Conservation (phyloP, 805 yeast species). For the Metschnikowia santaceciliae region DNA sequence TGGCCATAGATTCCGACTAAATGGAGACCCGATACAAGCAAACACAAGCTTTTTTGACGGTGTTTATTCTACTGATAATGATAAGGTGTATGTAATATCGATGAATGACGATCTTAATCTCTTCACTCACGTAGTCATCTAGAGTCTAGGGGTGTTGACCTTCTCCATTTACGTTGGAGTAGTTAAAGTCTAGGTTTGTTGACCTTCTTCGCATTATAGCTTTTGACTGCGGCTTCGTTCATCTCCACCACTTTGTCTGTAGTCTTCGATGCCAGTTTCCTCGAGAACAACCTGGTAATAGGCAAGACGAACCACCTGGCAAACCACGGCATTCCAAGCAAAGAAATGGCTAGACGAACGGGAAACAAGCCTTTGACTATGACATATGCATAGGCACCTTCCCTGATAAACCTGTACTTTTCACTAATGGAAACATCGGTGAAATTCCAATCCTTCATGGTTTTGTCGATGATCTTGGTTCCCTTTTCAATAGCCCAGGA, state of each 20-base stretch:
- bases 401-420: conserved; percentile 52
- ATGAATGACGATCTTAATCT: conserved; percentile 2
- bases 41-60: not conserved
- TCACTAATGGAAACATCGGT: conserved; percentile 40
- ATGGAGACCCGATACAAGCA: not conserved
- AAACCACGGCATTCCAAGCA: conserved; percentile 55
- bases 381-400: conserved; percentile 75
- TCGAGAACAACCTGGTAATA: conserved; percentile 21
- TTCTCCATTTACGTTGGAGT: conserved; percentile 15
- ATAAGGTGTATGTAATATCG: not conserved
- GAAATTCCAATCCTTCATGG: conserved; percentile 39
- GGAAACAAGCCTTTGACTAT: conserved; percentile 61
- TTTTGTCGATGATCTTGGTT: conserved; percentile 50
- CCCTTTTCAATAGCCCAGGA: conserved; percentile 61
- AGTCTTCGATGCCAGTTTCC: not conserved
- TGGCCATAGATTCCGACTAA: conserved; percentile 32
- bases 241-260: conserved; percentile 1
- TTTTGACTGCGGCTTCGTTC: conserved; percentile 6
- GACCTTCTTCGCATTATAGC: conserved; percentile 21
- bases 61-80: not conserved
- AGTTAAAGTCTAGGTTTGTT: conserved; percentile 34
- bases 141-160: conserved; percentile 34
- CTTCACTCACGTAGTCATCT: not conserved
- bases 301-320: conserved; percentile 52
- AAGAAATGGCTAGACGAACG: conserved; percentile 46